These are phyloP conservation scores for Colletotrichum sp. DNA, from an alignment of 2,329 filamentous ascomycete species.

Conservation along the genomic window DNA sequence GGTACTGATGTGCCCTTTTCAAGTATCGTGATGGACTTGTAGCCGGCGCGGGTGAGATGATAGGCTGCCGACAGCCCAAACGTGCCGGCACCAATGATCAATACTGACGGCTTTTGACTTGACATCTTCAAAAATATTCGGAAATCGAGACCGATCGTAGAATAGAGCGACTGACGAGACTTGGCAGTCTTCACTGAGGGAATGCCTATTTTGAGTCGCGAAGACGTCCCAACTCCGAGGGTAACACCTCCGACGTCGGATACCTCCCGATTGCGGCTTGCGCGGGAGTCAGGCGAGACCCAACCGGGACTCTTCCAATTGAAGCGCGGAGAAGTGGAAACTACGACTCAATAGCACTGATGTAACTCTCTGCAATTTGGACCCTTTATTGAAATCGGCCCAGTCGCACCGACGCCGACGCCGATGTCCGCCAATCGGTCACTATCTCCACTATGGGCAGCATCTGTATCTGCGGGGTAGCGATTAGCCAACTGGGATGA, in stretches of 20 bases:
- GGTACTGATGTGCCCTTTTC: constrained; percentile 39
- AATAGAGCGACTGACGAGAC: neutral
- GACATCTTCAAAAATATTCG: neutral
- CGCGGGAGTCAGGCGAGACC: neutral
- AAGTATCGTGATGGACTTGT: constrained; percentile 45
- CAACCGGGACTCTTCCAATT: neutral
- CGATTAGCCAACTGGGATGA: neutral
- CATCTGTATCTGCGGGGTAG: neutral
- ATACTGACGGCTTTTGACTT: neutral
- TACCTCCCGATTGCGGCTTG: neutral
- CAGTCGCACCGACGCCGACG: neutral
- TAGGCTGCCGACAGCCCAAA: constrained; percentile 50
- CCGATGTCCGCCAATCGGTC: neutral
- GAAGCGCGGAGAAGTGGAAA: neutral
- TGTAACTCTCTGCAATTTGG: neutral
- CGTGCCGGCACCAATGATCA: constrained; percentile 42
- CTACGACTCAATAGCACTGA: neutral
- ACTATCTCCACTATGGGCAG: neutral
- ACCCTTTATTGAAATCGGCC: neutral
- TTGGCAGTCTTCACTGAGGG: neutral
- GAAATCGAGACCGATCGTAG: neutral
- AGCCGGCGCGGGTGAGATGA: constrained; percentile 41
- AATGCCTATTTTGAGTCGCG: neutral
- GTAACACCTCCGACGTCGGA: constrained; percentile 5
- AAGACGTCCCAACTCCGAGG: neutral